Evolutionary conservation across 164 flowering plant species (phyloP).

Genomic region (Vitis rotundifolia): DNA sequence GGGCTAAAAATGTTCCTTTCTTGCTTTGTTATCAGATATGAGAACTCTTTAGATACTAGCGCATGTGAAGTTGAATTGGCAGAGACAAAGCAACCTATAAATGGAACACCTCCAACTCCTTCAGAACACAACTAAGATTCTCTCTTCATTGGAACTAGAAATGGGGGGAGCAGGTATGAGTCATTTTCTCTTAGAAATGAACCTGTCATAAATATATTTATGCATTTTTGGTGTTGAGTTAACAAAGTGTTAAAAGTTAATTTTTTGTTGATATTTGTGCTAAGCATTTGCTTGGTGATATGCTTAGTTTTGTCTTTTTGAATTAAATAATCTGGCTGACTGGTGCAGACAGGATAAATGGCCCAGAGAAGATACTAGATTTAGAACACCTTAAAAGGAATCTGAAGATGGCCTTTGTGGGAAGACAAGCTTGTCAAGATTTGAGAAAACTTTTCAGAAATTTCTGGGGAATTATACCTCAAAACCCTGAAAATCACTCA

Average conservation of each 20-base stretch:
- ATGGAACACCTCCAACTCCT: slow-evolving; percentile 12
- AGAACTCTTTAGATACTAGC: slow-evolving; percentile 25
- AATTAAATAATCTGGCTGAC: too few species aligned
- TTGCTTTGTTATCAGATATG: slow-evolving; percentile 42
- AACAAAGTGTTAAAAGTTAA: background rate
- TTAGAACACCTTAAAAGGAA: too few species aligned
- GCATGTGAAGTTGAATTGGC: slow-evolving; percentile 74
- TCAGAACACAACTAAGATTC: slow-evolving; percentile 4
- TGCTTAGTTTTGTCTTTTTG: too few species aligned
- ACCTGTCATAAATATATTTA: background rate
- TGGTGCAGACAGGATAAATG: too few species aligned
- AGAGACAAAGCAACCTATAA: slow-evolving; percentile 38
- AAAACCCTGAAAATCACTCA: too few species aligned
- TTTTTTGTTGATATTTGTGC: too few species aligned
- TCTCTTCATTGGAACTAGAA: background rate
- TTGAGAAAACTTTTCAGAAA: too few species aligned
- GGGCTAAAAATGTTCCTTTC: background rate
- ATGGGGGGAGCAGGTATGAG: background rate
- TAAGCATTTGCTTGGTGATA: too few species aligned
- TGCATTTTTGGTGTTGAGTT: background rate
- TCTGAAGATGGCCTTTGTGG: too few species aligned
- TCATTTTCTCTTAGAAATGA: background rate
- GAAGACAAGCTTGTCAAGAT: too few species aligned
- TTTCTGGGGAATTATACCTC: too few species aligned
- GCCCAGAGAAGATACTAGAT: too few species aligned